These are phyloP conservation scores for Nowakowskiella sp. DNA, from an alignment of 192 early-diverging fungal species.

Conservation along the genomic window DNA sequence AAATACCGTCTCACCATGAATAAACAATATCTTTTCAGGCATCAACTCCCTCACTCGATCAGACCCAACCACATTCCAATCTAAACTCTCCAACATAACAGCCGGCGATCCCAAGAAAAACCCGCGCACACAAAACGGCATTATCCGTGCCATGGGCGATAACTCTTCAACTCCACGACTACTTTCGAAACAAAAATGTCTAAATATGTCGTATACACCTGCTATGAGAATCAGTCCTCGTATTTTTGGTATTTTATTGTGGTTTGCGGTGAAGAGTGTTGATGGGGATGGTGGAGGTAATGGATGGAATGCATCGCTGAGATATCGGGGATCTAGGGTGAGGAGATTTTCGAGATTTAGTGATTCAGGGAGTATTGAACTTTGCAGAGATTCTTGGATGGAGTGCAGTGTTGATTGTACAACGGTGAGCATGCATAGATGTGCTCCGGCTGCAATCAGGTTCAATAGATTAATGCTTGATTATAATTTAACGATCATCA, in stretches of 20 bases:
- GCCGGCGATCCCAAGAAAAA: too few relatives aligned
- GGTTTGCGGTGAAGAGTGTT: background rate
- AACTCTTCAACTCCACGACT: conserved; percentile 31
- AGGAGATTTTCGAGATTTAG: conserved; percentile 8
- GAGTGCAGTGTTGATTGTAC: conserved; percentile 14
- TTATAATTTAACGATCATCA: too few relatives aligned
- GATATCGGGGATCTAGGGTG: conserved; percentile 4
- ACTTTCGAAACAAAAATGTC: conserved; percentile 27
- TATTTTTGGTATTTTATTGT: conserved; percentile 1
- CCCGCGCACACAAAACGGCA: too few relatives aligned
- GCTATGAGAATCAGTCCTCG: conserved; percentile 18
- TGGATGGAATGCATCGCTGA: background rate
- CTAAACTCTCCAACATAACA: too few relatives aligned
- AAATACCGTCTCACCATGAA: too few relatives aligned
- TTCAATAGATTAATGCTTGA: background rate
- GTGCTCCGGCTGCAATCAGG: conserved; percentile 30
- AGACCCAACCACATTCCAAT: too few relatives aligned
- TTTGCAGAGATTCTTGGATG: background rate
- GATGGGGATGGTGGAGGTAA: background rate
- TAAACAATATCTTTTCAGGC: too few relatives aligned
- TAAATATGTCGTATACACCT: conserved; percentile 31
- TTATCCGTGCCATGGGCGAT: conserved; percentile 26
- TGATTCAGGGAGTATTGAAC: background rate
- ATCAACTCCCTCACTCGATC: too few relatives aligned
- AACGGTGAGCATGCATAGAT: conserved; percentile 25